phyloP scores from a whole-genome alignment of 805 yeast species.

The Geotrichum ghanense region DNA sequence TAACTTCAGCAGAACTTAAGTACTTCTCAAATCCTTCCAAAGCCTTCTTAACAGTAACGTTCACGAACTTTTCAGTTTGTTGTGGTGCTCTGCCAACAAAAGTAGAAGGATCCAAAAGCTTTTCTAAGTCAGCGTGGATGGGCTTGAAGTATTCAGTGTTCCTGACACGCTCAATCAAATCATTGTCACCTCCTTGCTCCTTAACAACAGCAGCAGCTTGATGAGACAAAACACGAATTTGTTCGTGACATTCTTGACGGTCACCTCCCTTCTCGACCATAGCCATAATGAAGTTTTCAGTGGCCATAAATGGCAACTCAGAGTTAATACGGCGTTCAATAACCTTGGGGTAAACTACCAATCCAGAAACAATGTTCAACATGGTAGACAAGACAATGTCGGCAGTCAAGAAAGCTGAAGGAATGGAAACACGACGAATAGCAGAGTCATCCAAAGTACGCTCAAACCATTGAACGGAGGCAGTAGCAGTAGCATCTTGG shows the following conservation, averaged over 20 bases:
- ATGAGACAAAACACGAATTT: slow-evolving; percentile 91
- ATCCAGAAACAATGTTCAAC: slow-evolving; percentile 84
- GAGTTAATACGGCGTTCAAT: slow-evolving; percentile 91
- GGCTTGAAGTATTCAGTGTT: slow-evolving; percentile 76
- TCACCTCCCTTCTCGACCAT: slow-evolving; percentile 98
- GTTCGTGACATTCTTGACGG: slow-evolving; percentile 97
- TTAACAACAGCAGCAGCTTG: slow-evolving; percentile 96
- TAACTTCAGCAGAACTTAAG: slow-evolving; percentile 57
- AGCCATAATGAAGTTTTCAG: slow-evolving; percentile 98
- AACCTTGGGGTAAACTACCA: slow-evolving; percentile 97
- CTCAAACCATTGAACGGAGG: slow-evolving; percentile 98
- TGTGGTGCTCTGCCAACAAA: slow-evolving; percentile 98
- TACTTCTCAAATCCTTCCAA: slow-evolving; percentile 50
- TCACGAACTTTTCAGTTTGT: slow-evolving; percentile 89
- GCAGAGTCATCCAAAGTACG: slow-evolving; percentile 98
- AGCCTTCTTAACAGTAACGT: slow-evolving; percentile 74
- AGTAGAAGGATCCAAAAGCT: slow-evolving; percentile 79
- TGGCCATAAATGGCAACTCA: slow-evolving; percentile 98
- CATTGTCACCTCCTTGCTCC: slow-evolving; percentile 98
- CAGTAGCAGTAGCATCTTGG: slow-evolving; percentile 91
- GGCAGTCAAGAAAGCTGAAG: slow-evolving; percentile 92
- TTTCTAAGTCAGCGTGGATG: slow-evolving; percentile 72
- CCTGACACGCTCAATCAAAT: slow-evolving; percentile 79
- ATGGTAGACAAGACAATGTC: slow-evolving; percentile 86
- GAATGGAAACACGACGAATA: slow-evolving; percentile 90